Percentiles rank a stretch among this genome's conserved stretches.
Evolutionary conservation across 768 basidiomycete genomes (phyloP).

Genomic region (Pisolithus tinctorius): DNA sequence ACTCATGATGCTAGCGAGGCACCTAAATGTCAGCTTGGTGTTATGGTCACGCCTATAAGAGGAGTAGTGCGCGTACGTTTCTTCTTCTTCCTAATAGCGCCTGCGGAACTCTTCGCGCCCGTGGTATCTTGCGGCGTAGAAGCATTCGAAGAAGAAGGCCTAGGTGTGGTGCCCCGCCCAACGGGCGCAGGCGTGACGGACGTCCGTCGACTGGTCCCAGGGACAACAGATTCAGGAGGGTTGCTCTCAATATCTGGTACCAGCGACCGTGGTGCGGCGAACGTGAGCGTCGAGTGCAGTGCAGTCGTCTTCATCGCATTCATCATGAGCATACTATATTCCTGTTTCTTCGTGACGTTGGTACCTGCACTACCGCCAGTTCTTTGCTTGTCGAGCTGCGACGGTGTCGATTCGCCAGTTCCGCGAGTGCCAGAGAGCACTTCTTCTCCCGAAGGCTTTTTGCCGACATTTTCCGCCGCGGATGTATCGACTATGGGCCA

Average conservation of each 20-base stretch:
- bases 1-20: conserved; percentile 19
- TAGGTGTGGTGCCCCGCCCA: conserved; percentile 26
- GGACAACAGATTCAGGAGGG: conserved; percentile 20
- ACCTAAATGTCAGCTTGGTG: conserved; percentile 9
- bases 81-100: conserved; percentile 64
- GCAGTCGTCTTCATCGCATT: conserved; percentile 81
- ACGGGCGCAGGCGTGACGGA: conserved; percentile 29
- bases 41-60: background rate
- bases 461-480: conserved; percentile 32
- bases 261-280: conserved; percentile 33
- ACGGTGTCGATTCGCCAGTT: conserved; percentile 14
- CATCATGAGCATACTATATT: conserved; percentile 62
- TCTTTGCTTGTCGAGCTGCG: conserved; percentile 17
- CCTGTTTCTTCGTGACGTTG: conserved; percentile 44
- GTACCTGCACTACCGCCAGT: conserved; percentile 9
- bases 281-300: conserved; percentile 52
- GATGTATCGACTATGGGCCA: conserved; percentile 75
- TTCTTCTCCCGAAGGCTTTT: conserved; percentile 33
- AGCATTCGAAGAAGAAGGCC: conserved; percentile 22
- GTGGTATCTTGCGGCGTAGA: conserved; percentile 39
- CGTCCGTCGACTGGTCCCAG: conserved; percentile 20
- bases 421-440: conserved; percentile 14
- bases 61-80: conserved; percentile 49
- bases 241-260: conserved; percentile 21
- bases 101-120: conserved; percentile 39